Evolutionary conservation across 192 early-diverging fungal genomes (phyloP), one percentile per base, ranked within the genome.

Genomic region (Umbelopsis isabellina): DNA sequence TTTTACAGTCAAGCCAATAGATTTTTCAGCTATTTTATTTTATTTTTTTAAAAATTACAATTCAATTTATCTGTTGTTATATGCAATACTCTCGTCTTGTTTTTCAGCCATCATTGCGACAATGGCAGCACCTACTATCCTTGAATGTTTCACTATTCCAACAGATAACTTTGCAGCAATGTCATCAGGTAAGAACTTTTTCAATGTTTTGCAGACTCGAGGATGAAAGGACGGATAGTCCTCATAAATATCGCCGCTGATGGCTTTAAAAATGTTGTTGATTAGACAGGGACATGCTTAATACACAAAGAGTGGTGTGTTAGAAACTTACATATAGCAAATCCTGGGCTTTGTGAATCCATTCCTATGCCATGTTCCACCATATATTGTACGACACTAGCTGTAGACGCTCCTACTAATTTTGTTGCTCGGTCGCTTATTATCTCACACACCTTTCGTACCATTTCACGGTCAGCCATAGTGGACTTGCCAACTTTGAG

Each of bases 361-460:
- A 75, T 75, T 44, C 74, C 74, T 49, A 75, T 61, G 10, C 81
- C 83, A 4, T 65, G 48, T 15, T 53, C 64, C 52, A 78, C 70
- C 21, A 83, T 83, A 12, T 76, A 78, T 27, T 79, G 78, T 27
- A 86, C 72, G 9, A 86, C 71, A 20, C 91, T 90, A 1, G 91
- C 91, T 68, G 86, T 82, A 1, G 85, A 85, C 48, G 86, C 82
- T 4, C 93, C 94, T 51, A 91, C 86, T 47, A 98, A 81, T 25
- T 89, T 84, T 5, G 93, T 93, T 41, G 94, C 89, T 65, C 96
- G 85, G 37, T 70, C 88, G 10, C 92, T 93, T 48, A 98, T 85
- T 52, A 96, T 82, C 68, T 91, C 85, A 71, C 92, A 94, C 4
- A 98, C 87, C 76, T 83, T 84, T 77, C 90, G 89, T 68, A 94